phyloP scores from a whole-genome alignment of 2,329 filamentous ascomycete genomes.

The Aspergillus quadrilineatus region DNA sequence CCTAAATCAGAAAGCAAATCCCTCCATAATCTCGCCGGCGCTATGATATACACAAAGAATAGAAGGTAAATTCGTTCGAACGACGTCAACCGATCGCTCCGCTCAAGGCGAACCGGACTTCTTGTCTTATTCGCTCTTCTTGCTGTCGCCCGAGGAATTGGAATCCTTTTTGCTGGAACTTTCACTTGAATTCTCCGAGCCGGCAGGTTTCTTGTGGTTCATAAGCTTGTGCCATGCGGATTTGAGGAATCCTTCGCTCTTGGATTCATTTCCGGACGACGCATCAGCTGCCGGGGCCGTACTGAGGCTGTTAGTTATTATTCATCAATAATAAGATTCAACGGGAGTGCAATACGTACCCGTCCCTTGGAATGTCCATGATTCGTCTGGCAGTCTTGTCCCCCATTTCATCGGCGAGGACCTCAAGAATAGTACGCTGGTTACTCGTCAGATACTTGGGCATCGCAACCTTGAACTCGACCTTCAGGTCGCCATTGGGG shows the following conservation, averaged over 20 bases:
- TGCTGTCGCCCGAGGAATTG: constrained; percentile 17
- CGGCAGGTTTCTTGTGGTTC: constrained; percentile 56
- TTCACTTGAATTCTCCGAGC: constrained; percentile 29
- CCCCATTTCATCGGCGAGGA: constrained; percentile 93
- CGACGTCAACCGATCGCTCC: background rate
- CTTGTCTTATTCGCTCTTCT: constrained; percentile 24
- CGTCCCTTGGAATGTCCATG: constrained; percentile 72
- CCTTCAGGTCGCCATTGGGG: constrained; percentile 75
- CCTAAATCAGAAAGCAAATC: background rate
- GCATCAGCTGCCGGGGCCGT: constrained; percentile 23
- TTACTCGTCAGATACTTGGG: constrained; percentile 90
- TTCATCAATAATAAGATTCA: constrained; percentile 4
- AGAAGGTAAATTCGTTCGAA: constrained; percentile 17
- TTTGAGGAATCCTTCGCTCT: constrained; percentile 87
- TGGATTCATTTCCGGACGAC: constrained; percentile 54
- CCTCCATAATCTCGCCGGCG: constrained; percentile 36
- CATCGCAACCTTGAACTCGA: constrained; percentile 94
- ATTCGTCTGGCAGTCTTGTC: constrained; percentile 89
- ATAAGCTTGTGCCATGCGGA: constrained; percentile 90
- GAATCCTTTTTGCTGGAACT: constrained; percentile 30
- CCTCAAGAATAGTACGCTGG: constrained; percentile 88
- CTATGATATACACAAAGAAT: constrained; percentile 39
- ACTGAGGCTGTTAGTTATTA: constrained; percentile 12
- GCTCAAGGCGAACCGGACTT: constrained; percentile 41
- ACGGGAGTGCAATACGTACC: constrained; percentile 43